Conservation (phyloP, 768 basidiomycete genomes). For the Tricholoma furcatifolium region DNA sequence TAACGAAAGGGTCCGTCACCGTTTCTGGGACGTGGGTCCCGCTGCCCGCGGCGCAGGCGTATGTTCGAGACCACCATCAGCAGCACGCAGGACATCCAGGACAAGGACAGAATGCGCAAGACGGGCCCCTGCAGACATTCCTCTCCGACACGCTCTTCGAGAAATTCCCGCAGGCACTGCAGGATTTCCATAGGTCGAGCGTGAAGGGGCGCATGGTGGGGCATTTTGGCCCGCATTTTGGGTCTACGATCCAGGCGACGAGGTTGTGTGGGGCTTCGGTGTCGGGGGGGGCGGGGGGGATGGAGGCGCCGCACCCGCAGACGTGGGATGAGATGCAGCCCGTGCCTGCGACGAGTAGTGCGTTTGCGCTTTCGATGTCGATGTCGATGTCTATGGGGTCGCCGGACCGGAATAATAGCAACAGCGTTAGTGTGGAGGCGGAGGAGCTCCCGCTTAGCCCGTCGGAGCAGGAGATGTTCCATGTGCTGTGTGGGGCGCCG, state of each 20-base stretch:
- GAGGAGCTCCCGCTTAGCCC: constrained; percentile 62
- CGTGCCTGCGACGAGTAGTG: neutral
- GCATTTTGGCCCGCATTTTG: constrained; percentile 67
- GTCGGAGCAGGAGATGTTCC: constrained; percentile 72
- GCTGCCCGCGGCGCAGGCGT: constrained; percentile 51
- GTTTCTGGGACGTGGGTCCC: constrained; percentile 72
- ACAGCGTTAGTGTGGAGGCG: neutral
- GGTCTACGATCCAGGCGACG: constrained; percentile 45
- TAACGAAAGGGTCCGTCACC: constrained; percentile 50
- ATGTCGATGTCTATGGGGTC: neutral
- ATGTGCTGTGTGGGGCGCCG: constrained; percentile 55
- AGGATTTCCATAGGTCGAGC: constrained; percentile 54
- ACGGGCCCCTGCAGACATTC: constrained; percentile 54
- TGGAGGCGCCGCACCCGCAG: too few relatives aligned
- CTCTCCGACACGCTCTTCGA: constrained; percentile 61
- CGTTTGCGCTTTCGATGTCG: constrained; percentile 14
- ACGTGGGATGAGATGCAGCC: too few relatives aligned
- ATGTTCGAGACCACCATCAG: constrained; percentile 52
- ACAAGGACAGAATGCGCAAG: too few relatives aligned
- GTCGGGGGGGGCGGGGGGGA: too few relatives aligned
- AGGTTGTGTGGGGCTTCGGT: constrained; percentile 22
- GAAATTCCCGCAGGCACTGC: constrained; percentile 60
- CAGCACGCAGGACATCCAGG: too few relatives aligned
- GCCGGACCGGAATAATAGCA: constrained; percentile 20
- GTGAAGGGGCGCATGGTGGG: constrained; percentile 46